Percentiles rank a stretch among this genome's conserved stretches.
Evolutionary conservation across 257 asterid genomes (phyloP).

Genomic region (Thymus quinquecostatus): DNA sequence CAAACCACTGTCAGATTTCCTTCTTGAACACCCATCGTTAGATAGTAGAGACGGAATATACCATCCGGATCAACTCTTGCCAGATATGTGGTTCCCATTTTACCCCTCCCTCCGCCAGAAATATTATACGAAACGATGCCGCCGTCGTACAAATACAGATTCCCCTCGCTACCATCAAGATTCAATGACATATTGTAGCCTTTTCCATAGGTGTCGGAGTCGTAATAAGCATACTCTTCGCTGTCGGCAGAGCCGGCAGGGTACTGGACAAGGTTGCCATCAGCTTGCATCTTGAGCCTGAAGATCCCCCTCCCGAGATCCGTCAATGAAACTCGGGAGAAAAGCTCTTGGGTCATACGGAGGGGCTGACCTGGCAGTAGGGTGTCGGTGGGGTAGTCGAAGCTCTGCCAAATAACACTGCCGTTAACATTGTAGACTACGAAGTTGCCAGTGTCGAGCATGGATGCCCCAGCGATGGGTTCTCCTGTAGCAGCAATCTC

Average conservation of each 20-base stretch:
- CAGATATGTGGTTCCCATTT: no score
- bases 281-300: background rate
- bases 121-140: no score
- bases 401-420: background rate
- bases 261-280: background rate
- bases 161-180: background rate
- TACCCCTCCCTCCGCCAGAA: no score
- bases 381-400: background rate
- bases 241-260: background rate
- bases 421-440: background rate
- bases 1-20: no score
- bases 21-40: no score
- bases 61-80: no score
- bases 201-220: background rate
- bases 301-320: background rate
- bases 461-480: background rate
- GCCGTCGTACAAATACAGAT: no score
- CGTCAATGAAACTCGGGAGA: background rate
- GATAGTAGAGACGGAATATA: no score
- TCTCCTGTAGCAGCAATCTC: background rate
- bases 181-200: background rate
- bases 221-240: background rate
- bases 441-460: background rate
- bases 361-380: background rate
- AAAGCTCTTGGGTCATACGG: background rate